phyloP scores from a whole-genome alignment of 805 yeast genomes.

The Candida chilensis region DNA sequence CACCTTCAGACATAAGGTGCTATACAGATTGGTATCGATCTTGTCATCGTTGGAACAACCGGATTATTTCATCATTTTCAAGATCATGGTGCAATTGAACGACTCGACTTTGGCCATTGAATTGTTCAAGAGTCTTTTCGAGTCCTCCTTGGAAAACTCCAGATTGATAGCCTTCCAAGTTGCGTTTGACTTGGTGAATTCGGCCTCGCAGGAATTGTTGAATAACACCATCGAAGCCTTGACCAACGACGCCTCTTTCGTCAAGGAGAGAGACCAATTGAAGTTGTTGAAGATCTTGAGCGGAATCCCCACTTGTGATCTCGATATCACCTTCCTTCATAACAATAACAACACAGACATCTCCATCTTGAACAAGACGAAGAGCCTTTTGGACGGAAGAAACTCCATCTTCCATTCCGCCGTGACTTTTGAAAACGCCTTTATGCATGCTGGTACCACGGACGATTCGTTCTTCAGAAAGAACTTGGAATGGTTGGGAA shows the following conservation, averaged over 20 bases:
- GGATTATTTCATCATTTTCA: slow-evolving; percentile 78
- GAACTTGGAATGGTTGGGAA: slow-evolving; percentile 91
- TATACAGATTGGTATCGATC: slow-evolving; percentile 53
- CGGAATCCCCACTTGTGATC: slow-evolving; percentile 92
- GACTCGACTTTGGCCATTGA: slow-evolving; percentile 62
- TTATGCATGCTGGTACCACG: slow-evolving; percentile 93
- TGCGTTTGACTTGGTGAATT: slow-evolving; percentile 87
- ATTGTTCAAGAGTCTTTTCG: slow-evolving; percentile 54
- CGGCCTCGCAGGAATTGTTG: slow-evolving; percentile 85
- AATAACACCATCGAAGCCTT: slow-evolving; percentile 40
- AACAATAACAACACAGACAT: slow-evolving; percentile 84
- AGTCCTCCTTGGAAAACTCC: slow-evolving; percentile 24
- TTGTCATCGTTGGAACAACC: slow-evolving; percentile 51
- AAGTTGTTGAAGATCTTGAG: slow-evolving; percentile 65
- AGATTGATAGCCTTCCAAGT: slow-evolving; percentile 75
- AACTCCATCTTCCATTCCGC: slow-evolving; percentile 94
- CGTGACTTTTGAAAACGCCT: slow-evolving; percentile 89
- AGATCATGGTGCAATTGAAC: slow-evolving; percentile 82
- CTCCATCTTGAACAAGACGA: slow-evolving; percentile 72
- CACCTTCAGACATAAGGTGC: slow-evolving; percentile 54
- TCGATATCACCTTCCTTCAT: slow-evolving; percentile 78
- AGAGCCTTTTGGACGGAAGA: slow-evolving; percentile 78
- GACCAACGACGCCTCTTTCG: slow-evolving; percentile 12
- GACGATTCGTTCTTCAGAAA: slow-evolving; percentile 87
- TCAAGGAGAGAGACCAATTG: slow-evolving; percentile 14